Base-by-base conservation (phyloP, 75 land plant species). In the Pinus albicaulis region DNA sequence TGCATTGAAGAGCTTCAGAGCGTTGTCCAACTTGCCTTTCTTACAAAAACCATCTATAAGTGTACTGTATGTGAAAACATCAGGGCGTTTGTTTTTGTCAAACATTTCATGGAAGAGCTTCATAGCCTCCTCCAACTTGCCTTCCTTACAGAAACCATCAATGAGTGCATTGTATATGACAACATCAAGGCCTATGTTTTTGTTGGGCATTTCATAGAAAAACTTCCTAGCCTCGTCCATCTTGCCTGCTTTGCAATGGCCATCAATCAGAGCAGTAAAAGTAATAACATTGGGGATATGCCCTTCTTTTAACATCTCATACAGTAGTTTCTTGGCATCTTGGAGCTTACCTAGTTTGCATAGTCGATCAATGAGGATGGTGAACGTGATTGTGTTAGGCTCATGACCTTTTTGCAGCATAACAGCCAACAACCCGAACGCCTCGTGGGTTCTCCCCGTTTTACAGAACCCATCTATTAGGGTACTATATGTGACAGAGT, bases 201-300 rank as follows among this genome's bases (percentile, higher is more conserved):
- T 63, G 34, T 55, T 58, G 28, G 19, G 1, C 83, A 84, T 84
- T 65, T 77, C 83, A 55, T 57, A 7, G 17, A 80, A 68, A 1
- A 84, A 3, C 57, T 34, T 16, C 15, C 61, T 56, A 13, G 87
- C 87, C 57, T 85, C 76, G 19, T 26, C 61, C 17, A 77, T 3
- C 62, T 61, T 78, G 25, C 70, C 73, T 31, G 75, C 86, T 65
- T 77, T 66, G 48, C 85, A 81, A 57, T 80, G 76, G 25, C 77
- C 76, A 76, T 56, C 74, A n/a, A 82, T 68, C 44, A 86, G 71
- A 36, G 79, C 76, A 72, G 81, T 86, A 48, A 77, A 86, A 4
- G 85, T 80, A 4, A 83, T 60, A 10, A 73, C 25, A 80, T 86
- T 86, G 12, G 80, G 76, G 31, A 7, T 55, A 12, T 73, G 25